Conservation (phyloP, 345 rosid genomes). For the Rhodomyrtus tomentosa region DNA sequence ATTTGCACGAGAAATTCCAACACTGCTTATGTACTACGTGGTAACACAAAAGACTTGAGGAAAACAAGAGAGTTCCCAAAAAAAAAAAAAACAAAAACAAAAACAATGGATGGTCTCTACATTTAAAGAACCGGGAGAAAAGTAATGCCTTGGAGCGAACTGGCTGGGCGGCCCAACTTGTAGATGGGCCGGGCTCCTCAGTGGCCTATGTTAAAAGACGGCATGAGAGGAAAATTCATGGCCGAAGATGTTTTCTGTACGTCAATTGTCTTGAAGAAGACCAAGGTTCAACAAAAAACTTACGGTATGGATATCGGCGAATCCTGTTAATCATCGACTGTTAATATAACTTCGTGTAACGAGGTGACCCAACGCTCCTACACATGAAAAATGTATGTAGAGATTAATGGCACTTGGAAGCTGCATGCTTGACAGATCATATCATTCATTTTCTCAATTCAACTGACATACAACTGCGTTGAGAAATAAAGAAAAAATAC, state of each 20-base stretch:
- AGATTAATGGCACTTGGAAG: not conserved
- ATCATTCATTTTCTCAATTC: not conserved
- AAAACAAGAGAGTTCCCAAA: not conserved
- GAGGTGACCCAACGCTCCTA: not conserved
- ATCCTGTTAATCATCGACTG: not conserved
- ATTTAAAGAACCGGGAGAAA: rapidly evolving
- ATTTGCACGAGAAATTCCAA: not conserved
- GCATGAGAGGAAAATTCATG: not conserved
- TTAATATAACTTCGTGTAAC: not conserved
- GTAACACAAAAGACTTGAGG: rapidly evolving
- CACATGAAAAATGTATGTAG: rapidly evolving
- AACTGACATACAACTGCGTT: rapidly evolving
- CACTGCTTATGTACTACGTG: not conserved
- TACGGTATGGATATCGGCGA: not conserved
- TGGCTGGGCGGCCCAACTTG: not conserved
- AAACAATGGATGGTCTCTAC: not conserved
- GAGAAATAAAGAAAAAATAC: not conserved
- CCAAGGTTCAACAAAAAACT: not conserved
- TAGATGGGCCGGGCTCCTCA: not conserved
- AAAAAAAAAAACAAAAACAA: no score
- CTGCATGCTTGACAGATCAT: not conserved
- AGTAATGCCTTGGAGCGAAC: not conserved
- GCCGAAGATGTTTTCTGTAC: rapidly evolving
- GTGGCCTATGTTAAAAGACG: not conserved
- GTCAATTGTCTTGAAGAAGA: not conserved